Percentiles rank a stretch among this genome's conserved stretches.
Evolutionary conservation across 148 eudicot genomes (phyloP).

Genomic region (Rhododendron griersonianum): DNA sequence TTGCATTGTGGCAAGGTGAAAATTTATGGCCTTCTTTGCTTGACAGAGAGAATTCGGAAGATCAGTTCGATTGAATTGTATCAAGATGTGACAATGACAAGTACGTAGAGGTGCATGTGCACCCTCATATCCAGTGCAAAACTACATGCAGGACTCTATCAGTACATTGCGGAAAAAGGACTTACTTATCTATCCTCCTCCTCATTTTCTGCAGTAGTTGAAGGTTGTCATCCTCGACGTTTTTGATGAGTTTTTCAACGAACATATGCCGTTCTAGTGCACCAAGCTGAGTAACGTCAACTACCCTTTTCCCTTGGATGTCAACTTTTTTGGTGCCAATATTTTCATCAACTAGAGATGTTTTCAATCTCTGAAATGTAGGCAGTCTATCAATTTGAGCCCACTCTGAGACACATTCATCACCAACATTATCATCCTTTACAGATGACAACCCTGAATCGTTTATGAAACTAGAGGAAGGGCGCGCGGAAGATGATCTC

Average conservation of each 20-base stretch:
- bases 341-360: background rate
- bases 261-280: conserved; percentile 22
- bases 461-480: conserved; percentile 33
- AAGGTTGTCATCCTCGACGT: background rate
- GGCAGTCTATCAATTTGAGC: conserved; percentile 26
- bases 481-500: conserved; percentile 27
- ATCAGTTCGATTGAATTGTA: background rate
- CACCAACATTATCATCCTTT: conserved; percentile 25
- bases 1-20: background rate
- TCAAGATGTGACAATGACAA: background rate
- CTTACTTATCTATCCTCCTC: conserved; percentile 51
- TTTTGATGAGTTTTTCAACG: conserved; percentile 38
- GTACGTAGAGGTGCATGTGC: background rate
- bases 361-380: background rate
- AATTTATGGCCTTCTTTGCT: background rate
- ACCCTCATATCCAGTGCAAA: background rate
- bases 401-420: conserved; percentile 48
- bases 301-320: conserved; percentile 15
- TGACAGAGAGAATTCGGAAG: background rate
- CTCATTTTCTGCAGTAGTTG: background rate
- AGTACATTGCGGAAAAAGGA: background rate
- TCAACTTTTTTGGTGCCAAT: conserved; percentile 21
- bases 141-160: background rate
- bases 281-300: background rate
- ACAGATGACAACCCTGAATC: conserved; percentile 29